A percentile compares a stretch with the other conserved stretches of the same genome.
These are phyloP conservation scores for Citropsis articulata DNA, from an alignment of 345 rosid species.

Conservation along the genomic window DNA sequence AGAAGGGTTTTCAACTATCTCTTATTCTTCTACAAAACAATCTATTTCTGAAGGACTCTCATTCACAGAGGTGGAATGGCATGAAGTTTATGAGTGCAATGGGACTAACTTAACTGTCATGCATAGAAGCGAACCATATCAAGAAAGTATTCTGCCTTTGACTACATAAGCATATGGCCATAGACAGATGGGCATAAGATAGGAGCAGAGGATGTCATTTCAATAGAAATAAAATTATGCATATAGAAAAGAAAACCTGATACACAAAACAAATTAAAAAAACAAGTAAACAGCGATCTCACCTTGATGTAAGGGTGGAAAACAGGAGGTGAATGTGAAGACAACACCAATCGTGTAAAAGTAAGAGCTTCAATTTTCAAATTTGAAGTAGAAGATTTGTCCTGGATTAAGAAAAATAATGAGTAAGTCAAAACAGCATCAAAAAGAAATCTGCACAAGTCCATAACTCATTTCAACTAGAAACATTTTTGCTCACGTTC, in stretches of 20 bases:
- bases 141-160: background rate
- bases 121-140: background rate
- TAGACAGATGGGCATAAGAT: background rate
- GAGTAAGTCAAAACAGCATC: slow-evolving; percentile 4
- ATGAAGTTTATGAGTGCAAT: background rate
- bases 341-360: slow-evolving; percentile 87
- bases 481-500: slow-evolving; percentile 53
- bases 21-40: background rate
- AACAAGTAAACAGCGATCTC: background rate
- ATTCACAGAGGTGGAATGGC: background rate
- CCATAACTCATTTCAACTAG: slow-evolving; percentile 9
- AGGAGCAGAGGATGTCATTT: background rate
- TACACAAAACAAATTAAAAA: background rate
- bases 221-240: too few species aligned
- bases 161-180: background rate
- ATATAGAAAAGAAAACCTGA: background rate
- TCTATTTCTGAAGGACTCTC: background rate
- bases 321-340: slow-evolving; percentile 90
- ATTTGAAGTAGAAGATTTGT: slow-evolving; percentile 93
- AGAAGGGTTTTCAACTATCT: background rate
- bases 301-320: slow-evolving; percentile 99
- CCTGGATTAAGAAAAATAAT: slow-evolving; percentile 47
- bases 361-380: slow-evolving; percentile 92
- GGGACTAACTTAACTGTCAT: background rate
- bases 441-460: slow-evolving; percentile 2